Evolutionary conservation across 176 grass and related monocot genomes (phyloP).

Genomic region (Triticum monococcum): DNA sequence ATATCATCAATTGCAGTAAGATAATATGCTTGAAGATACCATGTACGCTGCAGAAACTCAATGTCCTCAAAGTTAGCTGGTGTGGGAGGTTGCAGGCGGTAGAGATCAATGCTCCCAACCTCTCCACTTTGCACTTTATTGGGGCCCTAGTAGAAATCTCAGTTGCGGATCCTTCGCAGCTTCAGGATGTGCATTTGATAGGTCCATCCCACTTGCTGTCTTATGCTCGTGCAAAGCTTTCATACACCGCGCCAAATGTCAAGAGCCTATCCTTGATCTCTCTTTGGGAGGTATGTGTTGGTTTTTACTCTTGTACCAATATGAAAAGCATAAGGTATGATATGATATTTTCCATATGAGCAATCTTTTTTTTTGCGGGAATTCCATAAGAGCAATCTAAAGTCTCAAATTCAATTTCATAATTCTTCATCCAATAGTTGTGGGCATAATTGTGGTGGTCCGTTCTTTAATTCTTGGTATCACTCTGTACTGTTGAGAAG

Average conservation of each 20-base stretch:
- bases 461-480: neutral
- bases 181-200: neutral
- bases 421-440: neutral
- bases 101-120: neutral
- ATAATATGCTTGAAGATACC: neutral
- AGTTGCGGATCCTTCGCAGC: neutral
- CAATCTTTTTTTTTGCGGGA: too few relatives aligned
- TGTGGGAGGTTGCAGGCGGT: neutral
- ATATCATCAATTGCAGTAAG: neutral
- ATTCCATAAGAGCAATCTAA: too few relatives aligned
- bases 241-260: neutral
- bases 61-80: neutral
- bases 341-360: too few relatives aligned
- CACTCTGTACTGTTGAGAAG: too few relatives aligned
- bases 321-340: too few relatives aligned
- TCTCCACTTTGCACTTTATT: neutral
- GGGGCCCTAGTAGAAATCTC: neutral
- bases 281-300: neutral
- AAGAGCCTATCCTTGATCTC: neutral
- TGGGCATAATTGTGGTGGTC: neutral
- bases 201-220: neutral
- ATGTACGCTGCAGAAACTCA: neutral
- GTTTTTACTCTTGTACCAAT: neutral
- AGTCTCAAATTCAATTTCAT: neutral
- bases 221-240: neutral